Evolutionary conservation across 148 eudicot species (phyloP), one percentile per base, ranked within the genome.

Genomic region (Pouteria glomerata): DNA sequence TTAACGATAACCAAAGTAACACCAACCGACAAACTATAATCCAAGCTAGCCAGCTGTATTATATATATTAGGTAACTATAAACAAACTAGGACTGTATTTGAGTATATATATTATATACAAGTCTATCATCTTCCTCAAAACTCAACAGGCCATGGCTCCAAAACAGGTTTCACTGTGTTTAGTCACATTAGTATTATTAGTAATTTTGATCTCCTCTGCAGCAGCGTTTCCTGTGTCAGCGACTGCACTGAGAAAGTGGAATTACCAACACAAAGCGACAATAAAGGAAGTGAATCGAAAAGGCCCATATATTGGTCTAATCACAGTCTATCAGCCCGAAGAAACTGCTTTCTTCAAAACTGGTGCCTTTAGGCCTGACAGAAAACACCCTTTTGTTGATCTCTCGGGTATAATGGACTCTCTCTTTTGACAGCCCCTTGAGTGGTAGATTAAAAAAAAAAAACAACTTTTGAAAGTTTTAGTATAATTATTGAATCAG

Each of bases 331-430:
- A 67, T 45, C 8, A 57, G 1, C 67, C 78, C 19, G 78, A 75
- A 68, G 78, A 75, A 47, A 30, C 47, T 15, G 78, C 78, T 8
- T 69, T 75, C 61, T 60, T 75, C 30, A 42, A 45, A 16, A 41
- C 59, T 52, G 61, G 68, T 6, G 51, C 39, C 10, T 75, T 75
- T 35, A 37, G 37, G 50, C 73, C 66, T 23, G 39, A 61, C 30
- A 44, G 58, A 0, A 75, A 24, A 50, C 66, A 51, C 31, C 78
- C 73, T 16, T 68, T 21, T 50, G 41, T 75, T 24, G 78, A 75
- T 52, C 57, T 75, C 3, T 60, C 78, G 8, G 78, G 78, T 75
- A 21, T n/a, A n/a, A n/a, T n/a, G n/a, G n/a, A n/a, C n/a, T n/a
- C n/a, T n/a, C n/a, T n/a, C n/a, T n/a, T n/a, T n/a, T n/a, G n/a